Evolutionary conservation across 805 yeast species (phyloP).

Genomic region (Cyberlindnera galapagoensis): DNA sequence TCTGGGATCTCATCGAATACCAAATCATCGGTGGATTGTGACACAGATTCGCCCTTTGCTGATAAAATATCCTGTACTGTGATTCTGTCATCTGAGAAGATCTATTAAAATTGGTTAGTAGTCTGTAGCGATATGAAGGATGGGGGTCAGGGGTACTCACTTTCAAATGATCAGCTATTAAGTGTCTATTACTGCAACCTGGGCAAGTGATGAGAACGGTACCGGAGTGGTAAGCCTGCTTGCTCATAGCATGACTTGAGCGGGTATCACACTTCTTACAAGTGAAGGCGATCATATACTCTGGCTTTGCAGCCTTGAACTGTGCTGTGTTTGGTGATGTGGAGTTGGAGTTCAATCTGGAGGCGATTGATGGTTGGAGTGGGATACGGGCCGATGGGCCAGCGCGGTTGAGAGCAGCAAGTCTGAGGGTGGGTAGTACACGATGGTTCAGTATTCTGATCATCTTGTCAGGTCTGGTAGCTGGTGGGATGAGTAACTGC

Average conservation of each 20-base stretch:
- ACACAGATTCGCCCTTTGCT: conserved; percentile 70
- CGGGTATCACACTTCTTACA: conserved; percentile 82
- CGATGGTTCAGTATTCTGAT: too few relatives aligned
- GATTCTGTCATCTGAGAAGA: conserved; percentile 71
- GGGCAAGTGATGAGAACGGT: conserved; percentile 90
- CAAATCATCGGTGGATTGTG: conserved; percentile 58
- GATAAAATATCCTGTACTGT: conserved; percentile 75
- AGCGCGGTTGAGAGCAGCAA: too few relatives aligned
- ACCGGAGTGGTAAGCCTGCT: conserved; percentile 84
- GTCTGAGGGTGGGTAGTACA: too few relatives aligned
- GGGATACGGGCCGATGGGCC: too few relatives aligned
- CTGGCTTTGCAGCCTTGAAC: conserved; percentile 65
- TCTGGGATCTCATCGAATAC: conserved; percentile 66
- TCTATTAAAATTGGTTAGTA: conserved; percentile 32
- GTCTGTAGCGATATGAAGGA: conserved; percentile 12
- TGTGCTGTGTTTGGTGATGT: conserved; percentile 15
- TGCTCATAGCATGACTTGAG: conserved; percentile 85
- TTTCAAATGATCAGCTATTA: conserved; percentile 83
- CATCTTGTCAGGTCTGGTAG: too few relatives aligned
- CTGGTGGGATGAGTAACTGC: too few relatives aligned
- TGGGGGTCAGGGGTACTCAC: conserved; percentile 24
- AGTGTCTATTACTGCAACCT: conserved; percentile 78
- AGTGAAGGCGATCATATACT: conserved; percentile 83
- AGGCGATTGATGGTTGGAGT: too few relatives aligned
- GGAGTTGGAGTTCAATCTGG: too few relatives aligned